A percentile compares a stretch with the other conserved stretches of the same genome.
These are phyloP conservation scores for Xerocomellus dryophilus DNA, from an alignment of 768 basidiomycete genomes.

Conservation along the genomic window DNA sequence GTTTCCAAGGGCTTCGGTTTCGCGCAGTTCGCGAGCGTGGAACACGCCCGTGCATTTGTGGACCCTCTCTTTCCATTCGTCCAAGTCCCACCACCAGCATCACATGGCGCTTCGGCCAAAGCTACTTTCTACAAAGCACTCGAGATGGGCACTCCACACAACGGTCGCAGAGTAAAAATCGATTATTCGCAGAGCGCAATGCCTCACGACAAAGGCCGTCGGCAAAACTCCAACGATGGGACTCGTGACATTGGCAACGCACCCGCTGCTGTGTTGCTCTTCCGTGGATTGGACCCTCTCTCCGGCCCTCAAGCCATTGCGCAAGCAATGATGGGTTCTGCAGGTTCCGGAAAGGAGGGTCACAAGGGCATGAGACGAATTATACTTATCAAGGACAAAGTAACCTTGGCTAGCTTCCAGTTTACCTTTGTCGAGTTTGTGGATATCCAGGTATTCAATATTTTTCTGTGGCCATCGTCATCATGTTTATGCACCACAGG, in stretches of 20 bases:
- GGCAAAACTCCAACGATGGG: constrained; percentile 82
- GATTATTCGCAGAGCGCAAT: constrained; percentile 89
- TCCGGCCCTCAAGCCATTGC: constrained; percentile 87
- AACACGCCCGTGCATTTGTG: constrained; percentile 88
- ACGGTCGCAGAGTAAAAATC: constrained; percentile 87
- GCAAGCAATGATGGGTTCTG: constrained; percentile 77
- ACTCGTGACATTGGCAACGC: constrained; percentile 93
- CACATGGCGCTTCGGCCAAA: constrained; percentile 77
- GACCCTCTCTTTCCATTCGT: constrained; percentile 89
- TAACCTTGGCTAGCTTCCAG: constrained; percentile 85
- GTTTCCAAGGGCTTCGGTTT: constrained; percentile 95
- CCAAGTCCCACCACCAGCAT: constrained; percentile 86
- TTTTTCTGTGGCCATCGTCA: background rate
- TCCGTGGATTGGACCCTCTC: constrained; percentile 86
- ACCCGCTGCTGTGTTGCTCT: constrained; percentile 77
- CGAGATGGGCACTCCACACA: constrained; percentile 66
- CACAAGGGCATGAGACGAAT: constrained; percentile 87
- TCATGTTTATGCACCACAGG: constrained; percentile 42
- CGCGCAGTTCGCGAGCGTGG: constrained; percentile 83
- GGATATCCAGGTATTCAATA: constrained; percentile 62
- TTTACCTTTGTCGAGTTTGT: constrained; percentile 94
- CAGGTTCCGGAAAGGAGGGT: constrained; percentile 73
- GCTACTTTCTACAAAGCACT: constrained; percentile 71
- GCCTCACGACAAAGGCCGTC: constrained; percentile 63
- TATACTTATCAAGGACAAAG: constrained; percentile 84